These are phyloP conservation scores for Dalbergia cultrata DNA, from an alignment of 306 rosid genomes.

Conservation along the genomic window DNA sequence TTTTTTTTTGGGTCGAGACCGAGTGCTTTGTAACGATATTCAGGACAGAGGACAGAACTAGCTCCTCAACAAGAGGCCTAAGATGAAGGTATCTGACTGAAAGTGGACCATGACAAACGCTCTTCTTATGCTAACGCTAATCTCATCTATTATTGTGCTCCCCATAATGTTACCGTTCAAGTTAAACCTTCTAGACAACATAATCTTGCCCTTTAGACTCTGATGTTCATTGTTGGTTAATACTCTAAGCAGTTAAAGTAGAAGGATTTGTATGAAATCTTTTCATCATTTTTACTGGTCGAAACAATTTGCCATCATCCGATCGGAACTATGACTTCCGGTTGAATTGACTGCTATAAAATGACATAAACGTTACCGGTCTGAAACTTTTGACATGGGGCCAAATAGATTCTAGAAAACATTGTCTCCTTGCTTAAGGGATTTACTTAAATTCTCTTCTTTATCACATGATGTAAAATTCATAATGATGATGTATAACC, in stretches of 20 bases:
- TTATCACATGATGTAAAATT: neutral
- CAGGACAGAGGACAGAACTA: neutral
- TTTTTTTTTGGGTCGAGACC: too few species aligned
- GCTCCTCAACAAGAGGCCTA: neutral
- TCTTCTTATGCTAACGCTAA: neutral
- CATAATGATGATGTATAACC: neutral
- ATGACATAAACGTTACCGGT: neutral
- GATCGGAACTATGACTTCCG: neutral
- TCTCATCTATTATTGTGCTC: neutral
- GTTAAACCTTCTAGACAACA: too few species aligned
- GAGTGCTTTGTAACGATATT: neutral
- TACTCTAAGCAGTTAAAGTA: neutral
- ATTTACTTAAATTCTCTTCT: neutral
- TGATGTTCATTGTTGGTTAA: neutral
- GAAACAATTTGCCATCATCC: neutral
- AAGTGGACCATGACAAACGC: neutral
- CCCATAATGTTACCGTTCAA: neutral
- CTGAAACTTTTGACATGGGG: slow-evolving; percentile 7
- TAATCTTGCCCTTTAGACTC: neutral
- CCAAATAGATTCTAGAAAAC: neutral
- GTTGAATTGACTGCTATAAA: neutral
- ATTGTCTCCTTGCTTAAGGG: neutral
- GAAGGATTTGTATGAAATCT: neutral
- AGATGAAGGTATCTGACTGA: too few species aligned
- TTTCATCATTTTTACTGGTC: neutral